Conservation (phyloP, 2,329 filamentous ascomycete genomes). For the Shiraia sp. region DNA sequence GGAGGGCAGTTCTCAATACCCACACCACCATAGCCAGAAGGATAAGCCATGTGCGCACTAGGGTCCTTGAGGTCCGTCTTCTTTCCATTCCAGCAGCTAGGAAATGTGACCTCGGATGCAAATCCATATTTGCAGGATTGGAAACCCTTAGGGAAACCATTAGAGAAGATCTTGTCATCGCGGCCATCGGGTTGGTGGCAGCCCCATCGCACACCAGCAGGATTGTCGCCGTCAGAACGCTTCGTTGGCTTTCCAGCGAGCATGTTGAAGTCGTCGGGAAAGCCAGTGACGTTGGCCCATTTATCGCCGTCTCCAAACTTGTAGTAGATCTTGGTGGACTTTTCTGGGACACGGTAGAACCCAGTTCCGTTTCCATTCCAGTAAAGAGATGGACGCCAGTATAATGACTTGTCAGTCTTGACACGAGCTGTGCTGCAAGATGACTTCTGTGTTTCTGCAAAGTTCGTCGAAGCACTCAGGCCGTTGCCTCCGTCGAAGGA, state of each 20-base stretch:
- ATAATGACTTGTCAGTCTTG: constrained; percentile 44
- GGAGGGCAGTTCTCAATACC: constrained; percentile 41
- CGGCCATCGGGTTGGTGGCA: constrained; percentile 33
- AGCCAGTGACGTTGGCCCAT: constrained; percentile 42
- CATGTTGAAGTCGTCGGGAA: constrained; percentile 44
- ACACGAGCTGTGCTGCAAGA: constrained; percentile 43
- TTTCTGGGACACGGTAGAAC: constrained; percentile 42
- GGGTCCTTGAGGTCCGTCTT: constrained; percentile 37
- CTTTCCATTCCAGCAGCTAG: constrained; percentile 45
- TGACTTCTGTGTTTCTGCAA: constrained; percentile 31
- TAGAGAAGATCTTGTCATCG: constrained; percentile 27
- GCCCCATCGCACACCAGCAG: constrained; percentile 37
- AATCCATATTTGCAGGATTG: constrained; percentile 43
- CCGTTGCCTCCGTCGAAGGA: constrained; percentile 45
- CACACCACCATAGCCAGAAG: constrained; percentile 23
- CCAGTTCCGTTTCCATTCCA: constrained; percentile 43
- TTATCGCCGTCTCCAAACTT: constrained; percentile 40
- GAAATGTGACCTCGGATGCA: constrained; percentile 41
- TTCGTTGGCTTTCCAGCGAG: constrained; percentile 38
- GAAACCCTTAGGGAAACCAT: constrained; percentile 44
- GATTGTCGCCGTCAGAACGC: constrained; percentile 34
- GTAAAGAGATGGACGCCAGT: constrained; percentile 45
- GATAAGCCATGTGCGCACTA: constrained; percentile 47
- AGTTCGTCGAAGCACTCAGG: constrained; percentile 31
- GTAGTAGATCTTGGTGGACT: constrained; percentile 44